phyloP scores from a whole-genome alignment of 2,329 filamentous ascomycete species.

The Metarhizium anisopliae region DNA sequence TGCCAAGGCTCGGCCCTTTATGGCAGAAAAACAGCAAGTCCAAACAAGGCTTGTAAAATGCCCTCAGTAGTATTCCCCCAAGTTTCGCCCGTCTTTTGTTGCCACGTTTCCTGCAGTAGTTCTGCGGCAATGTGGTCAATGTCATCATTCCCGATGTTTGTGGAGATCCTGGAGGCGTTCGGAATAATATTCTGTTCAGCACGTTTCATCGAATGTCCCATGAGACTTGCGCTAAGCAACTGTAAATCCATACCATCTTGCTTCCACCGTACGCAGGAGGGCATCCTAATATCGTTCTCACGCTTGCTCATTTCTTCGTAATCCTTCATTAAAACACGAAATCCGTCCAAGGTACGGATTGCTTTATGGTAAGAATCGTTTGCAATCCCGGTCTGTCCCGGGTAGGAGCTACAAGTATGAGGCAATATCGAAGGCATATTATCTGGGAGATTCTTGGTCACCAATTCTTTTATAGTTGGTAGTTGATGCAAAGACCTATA shows the following conservation, averaged over 20 bases:
- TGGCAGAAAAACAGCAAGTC: conserved; percentile 14
- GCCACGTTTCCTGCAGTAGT: conserved; percentile 18
- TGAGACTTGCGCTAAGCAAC: conserved; percentile 17
- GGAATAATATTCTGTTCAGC: conserved; percentile 21
- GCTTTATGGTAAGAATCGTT: conserved; percentile 1
- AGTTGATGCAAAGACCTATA: not conserved
- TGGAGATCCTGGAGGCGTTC: conserved; percentile 1
- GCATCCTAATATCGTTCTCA: conserved; percentile 13
- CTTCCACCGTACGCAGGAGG: conserved; percentile 21
- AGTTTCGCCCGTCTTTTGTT: conserved; percentile 13
- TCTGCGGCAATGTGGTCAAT: conserved; percentile 25
- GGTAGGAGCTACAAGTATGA: not conserved
- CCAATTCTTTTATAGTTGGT: not conserved
- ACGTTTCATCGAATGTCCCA: conserved; percentile 11
- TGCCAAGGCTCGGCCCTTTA: not conserved
- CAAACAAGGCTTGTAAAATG: conserved; percentile 17
- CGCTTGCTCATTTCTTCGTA: conserved; percentile 16
- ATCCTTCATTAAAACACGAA: conserved; percentile 11
- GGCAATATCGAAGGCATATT: not conserved
- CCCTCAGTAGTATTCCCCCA: conserved; percentile 23
- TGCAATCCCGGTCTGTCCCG: not conserved
- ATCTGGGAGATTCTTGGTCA: not conserved
- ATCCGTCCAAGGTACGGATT: conserved; percentile 7
- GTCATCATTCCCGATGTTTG: conserved; percentile 11
- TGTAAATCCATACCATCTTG: conserved; percentile 22